Evolutionary conservation across 2,329 filamentous ascomycete species (phyloP).

Genomic region (Fusarium siculi): DNA sequence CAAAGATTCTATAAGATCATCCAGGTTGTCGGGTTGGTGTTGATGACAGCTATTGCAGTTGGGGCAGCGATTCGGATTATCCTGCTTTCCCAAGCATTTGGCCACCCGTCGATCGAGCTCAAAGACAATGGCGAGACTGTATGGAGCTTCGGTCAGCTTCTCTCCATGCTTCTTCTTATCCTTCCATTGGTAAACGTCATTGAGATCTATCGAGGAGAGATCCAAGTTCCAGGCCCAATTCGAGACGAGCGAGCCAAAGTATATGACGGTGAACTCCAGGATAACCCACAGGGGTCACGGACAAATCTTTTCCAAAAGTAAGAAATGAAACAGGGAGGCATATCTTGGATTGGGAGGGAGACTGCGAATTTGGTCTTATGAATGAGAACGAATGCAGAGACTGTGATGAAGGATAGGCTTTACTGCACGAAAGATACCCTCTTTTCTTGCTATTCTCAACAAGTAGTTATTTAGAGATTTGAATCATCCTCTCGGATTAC

Average conservation of each 20-base stretch:
- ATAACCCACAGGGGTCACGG: slow-evolving; percentile 48
- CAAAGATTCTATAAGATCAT: slow-evolving; percentile 65
- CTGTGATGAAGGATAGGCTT: background rate
- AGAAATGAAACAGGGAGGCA: background rate
- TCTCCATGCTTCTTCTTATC: slow-evolving; percentile 40
- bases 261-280: slow-evolving; percentile 55
- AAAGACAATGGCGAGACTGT: slow-evolving; percentile 39
- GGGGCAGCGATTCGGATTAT: slow-evolving; percentile 68
- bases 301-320: slow-evolving; percentile 51
- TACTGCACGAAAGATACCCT: slow-evolving; percentile 21
- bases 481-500: background rate
- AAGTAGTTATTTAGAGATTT: background rate
- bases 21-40: slow-evolving; percentile 62
- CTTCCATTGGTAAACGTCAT: slow-evolving; percentile 31
- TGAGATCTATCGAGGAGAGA: slow-evolving; percentile 33
- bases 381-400: background rate
- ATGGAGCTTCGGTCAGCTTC: slow-evolving; percentile 42
- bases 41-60: slow-evolving; percentile 68
- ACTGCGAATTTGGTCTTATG: background rate
- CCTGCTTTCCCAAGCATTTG: slow-evolving; percentile 69
- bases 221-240: slow-evolving; percentile 53
- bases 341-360: background rate
- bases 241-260: slow-evolving; percentile 53
- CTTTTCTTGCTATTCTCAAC: slow-evolving; percentile 3
- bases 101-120: slow-evolving; percentile 40